These are phyloP conservation scores for Cyphellophora attinorum DNA, from an alignment of 2,329 filamentous ascomycete species.

Conservation along the genomic window DNA sequence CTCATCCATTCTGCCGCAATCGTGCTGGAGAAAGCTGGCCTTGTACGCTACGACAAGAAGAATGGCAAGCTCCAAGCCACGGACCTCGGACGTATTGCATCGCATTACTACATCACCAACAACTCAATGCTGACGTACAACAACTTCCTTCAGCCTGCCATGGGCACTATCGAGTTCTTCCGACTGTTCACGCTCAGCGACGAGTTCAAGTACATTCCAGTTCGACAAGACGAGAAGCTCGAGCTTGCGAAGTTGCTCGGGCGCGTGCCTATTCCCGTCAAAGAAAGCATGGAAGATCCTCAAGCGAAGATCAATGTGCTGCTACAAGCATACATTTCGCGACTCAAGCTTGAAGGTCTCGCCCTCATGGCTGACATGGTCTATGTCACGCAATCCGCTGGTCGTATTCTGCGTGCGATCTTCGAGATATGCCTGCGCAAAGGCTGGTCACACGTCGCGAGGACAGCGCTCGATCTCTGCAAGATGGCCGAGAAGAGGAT, in stretches of 20 bases:
- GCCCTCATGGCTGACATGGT: slow-evolving; percentile 98
- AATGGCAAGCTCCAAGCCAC: slow-evolving; percentile 80
- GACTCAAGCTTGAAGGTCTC: slow-evolving; percentile 84
- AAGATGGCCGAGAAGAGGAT: slow-evolving; percentile 99
- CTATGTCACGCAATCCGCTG: slow-evolving; percentile 95
- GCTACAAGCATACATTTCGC: slow-evolving; percentile 90
- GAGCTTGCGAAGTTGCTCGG: slow-evolving; percentile 86
- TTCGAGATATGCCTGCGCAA: slow-evolving; percentile 98
- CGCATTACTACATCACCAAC: slow-evolving; percentile 96
- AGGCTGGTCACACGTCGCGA: slow-evolving; percentile 88
- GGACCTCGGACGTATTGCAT: slow-evolving; percentile 88
- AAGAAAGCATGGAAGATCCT: slow-evolving; percentile 93
- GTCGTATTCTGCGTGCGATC: slow-evolving; percentile 86
- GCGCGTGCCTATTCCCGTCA: slow-evolving; percentile 88
- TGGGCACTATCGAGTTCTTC: slow-evolving; percentile 92
- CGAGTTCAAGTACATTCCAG: slow-evolving; percentile 98
- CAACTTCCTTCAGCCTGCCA: slow-evolving; percentile 83
- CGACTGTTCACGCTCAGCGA: slow-evolving; percentile 91
- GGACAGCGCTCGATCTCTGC: slow-evolving; percentile 84
- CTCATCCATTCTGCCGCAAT: slow-evolving; percentile 87
- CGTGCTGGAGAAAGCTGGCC: slow-evolving; percentile 74
- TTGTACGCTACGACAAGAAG: slow-evolving; percentile 94
- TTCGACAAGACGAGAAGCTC: slow-evolving; percentile 93
- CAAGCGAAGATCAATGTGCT: slow-evolving; percentile 98
- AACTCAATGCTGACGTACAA: slow-evolving; percentile 97